phyloP scores from a whole-genome alignment of 805 yeast species.

The Kuraishia floccosa region DNA sequence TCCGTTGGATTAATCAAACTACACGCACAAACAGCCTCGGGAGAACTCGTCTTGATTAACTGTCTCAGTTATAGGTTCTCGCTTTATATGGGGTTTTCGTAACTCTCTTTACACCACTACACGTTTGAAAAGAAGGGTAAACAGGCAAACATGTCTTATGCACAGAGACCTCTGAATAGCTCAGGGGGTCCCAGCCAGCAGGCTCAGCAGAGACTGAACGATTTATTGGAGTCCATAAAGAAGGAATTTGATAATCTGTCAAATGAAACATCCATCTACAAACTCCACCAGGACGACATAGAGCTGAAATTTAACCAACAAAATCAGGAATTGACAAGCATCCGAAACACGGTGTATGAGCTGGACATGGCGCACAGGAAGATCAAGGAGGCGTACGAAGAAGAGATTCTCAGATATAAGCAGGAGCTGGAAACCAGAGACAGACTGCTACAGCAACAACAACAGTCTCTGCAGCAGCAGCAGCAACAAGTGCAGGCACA shows the following conservation, averaged over 20 bases:
- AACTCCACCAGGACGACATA: conserved; percentile 86
- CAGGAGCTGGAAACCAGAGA: conserved; percentile 77
- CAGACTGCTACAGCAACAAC: conserved; percentile 36
- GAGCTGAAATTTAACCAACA: conserved; percentile 88
- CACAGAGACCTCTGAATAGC: conserved; percentile 3
- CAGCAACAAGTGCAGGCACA: conserved; percentile 25
- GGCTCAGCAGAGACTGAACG: conserved; percentile 22
- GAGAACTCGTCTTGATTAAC: too few species aligned
- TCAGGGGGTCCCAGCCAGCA: background rate
- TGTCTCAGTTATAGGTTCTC: too few species aligned
- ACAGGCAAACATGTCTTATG: conserved; percentile 3
- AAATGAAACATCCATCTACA: conserved; percentile 74
- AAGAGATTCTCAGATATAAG: conserved; percentile 78
- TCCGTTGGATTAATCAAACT: too few species aligned
- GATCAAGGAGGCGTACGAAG: conserved; percentile 93
- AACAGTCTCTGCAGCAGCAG: conserved; percentile 27
- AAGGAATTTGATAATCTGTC: conserved; percentile 81
- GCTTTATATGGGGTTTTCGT: too few species aligned
- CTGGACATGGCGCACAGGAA: conserved; percentile 89
- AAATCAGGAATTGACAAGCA: conserved; percentile 85
- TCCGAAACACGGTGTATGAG: conserved; percentile 88
- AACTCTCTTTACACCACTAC: too few species aligned
- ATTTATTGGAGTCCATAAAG: conserved; percentile 83
- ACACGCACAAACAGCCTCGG: too few species aligned
- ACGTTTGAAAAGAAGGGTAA: background rate